These are phyloP conservation scores for Rhizopus microsporus DNA, from an alignment of 371 early-diverging fungal genomes.

Conservation along the genomic window DNA sequence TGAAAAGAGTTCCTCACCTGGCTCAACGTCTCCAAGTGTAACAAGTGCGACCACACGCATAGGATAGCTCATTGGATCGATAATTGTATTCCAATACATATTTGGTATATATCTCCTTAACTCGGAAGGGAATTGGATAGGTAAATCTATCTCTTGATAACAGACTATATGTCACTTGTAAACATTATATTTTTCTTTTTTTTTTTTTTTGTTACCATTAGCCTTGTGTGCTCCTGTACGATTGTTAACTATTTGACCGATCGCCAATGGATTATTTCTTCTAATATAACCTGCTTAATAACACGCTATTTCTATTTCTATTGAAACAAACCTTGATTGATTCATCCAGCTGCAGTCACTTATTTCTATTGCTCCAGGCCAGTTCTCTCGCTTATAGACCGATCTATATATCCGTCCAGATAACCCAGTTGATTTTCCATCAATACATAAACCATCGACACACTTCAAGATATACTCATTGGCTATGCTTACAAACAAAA, in stretches of 20 bases:
- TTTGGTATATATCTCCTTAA: conserved; percentile 56
- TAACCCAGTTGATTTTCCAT: conserved; percentile 52
- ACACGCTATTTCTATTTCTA: background rate
- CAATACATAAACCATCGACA: conserved; percentile 56
- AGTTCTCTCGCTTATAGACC: conserved; percentile 52
- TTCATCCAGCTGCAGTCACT: conserved; percentile 57
- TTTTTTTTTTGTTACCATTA: conserved; percentile 37
- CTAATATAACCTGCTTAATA: conserved; percentile 15
- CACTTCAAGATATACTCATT: conserved; percentile 62
- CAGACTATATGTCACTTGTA: conserved; percentile 30
- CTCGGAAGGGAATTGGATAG: conserved; percentile 38
- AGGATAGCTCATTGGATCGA: conserved; percentile 19
- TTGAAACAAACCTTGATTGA: conserved; percentile 6
- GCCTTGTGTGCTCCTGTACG: conserved; percentile 33
- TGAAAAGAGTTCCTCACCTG: conserved; percentile 55
- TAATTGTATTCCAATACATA: conserved; percentile 35
- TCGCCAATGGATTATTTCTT: conserved; percentile 45
- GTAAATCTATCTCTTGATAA: conserved; percentile 58
- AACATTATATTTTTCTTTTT: background rate
- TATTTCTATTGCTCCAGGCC: conserved; percentile 55
- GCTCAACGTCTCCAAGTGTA: conserved; percentile 35
- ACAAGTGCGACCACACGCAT: conserved; percentile 48
- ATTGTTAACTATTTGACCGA: conserved; percentile 63
- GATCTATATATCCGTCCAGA: conserved; percentile 51
- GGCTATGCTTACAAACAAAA: conserved; percentile 52